Evolutionary conservation across 768 basidiomycete species (phyloP).

Genomic region (Mycena albidolilacea): DNA sequence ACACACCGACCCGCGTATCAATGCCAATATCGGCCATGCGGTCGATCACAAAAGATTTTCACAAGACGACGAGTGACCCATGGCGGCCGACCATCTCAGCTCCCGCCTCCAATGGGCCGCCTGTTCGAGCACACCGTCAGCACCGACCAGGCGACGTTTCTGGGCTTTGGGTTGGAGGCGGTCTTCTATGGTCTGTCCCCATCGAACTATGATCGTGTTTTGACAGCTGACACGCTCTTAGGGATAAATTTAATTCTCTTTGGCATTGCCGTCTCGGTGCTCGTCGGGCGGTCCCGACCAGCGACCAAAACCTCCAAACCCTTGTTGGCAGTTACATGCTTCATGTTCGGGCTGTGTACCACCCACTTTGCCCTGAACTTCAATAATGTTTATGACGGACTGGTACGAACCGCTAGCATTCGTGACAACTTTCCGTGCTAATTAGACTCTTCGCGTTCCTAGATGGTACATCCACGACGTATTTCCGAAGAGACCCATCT

Average conservation of each 20-base stretch:
- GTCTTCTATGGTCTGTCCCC: conserved; percentile 17
- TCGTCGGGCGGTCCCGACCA: background rate
- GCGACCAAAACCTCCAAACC: background rate
- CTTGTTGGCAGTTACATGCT: conserved; percentile 15
- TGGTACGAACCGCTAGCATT: background rate
- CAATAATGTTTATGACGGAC: conserved; percentile 28
- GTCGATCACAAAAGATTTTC: too few species aligned
- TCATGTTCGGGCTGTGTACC: conserved; percentile 29
- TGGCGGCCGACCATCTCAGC: too few species aligned
- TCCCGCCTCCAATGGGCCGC: conserved; percentile 5
- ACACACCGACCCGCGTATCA: too few species aligned
- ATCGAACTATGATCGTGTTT: background rate
- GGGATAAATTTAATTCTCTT: conserved; percentile 22
- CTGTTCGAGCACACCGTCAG: conserved; percentile 9
- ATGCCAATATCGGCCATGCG: too few species aligned
- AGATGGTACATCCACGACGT: conserved; percentile 27
- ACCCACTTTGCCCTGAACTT: conserved; percentile 28
- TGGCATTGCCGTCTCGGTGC: conserved; percentile 1
- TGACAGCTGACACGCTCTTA: background rate
- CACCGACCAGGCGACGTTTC: conserved; percentile 25
- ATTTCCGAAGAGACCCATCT: conserved; percentile 26
- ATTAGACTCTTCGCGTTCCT: background rate
- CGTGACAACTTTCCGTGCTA: background rate
- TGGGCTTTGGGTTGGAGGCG: conserved; percentile 26
- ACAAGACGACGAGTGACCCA: too few species aligned